These are phyloP conservation scores for Strigomonas culicis DNA, from an alignment of 208 protist genomes.

Conservation along the genomic window DNA sequence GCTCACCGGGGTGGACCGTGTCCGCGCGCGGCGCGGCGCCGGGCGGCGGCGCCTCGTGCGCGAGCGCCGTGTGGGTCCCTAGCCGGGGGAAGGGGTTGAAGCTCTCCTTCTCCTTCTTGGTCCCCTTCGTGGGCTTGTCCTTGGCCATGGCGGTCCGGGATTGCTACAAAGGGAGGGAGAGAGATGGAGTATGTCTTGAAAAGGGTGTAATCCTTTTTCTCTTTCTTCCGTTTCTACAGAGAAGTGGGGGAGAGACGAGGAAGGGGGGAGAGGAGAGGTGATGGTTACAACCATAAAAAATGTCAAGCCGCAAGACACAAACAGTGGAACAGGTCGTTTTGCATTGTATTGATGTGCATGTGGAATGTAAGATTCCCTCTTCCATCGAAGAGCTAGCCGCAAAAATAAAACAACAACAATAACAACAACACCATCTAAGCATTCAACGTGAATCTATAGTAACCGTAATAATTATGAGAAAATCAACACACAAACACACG, in stretches of 20 bases:
- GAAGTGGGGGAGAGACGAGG: background rate
- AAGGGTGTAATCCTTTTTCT: too few relatives aligned
- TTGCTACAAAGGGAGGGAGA: too few relatives aligned
- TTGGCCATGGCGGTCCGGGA: too few relatives aligned
- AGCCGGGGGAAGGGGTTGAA: background rate
- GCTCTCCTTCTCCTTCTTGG: slow-evolving; percentile 3
- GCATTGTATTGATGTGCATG: background rate
- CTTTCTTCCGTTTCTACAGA: too few relatives aligned
- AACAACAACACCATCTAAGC: too few relatives aligned
- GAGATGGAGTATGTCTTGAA: too few relatives aligned
- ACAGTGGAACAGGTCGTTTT: too few relatives aligned
- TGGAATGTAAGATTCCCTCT: background rate
- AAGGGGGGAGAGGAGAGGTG: background rate
- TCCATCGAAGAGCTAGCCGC: too few relatives aligned
- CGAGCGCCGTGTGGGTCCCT: background rate
- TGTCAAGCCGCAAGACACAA: too few relatives aligned
- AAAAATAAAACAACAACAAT: too few relatives aligned
- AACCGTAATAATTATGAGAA: background rate
- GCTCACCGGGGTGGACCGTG: slow-evolving; percentile 9
- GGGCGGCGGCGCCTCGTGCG: background rate
- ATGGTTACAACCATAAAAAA: background rate
- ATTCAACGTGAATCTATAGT: background rate
- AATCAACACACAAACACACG: background rate
- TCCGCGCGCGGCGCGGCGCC: background rate
- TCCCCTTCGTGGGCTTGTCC: too few relatives aligned